These are phyloP conservation scores for Mycena indigotica DNA, from an alignment of 768 basidiomycete species.

Conservation along the genomic window DNA sequence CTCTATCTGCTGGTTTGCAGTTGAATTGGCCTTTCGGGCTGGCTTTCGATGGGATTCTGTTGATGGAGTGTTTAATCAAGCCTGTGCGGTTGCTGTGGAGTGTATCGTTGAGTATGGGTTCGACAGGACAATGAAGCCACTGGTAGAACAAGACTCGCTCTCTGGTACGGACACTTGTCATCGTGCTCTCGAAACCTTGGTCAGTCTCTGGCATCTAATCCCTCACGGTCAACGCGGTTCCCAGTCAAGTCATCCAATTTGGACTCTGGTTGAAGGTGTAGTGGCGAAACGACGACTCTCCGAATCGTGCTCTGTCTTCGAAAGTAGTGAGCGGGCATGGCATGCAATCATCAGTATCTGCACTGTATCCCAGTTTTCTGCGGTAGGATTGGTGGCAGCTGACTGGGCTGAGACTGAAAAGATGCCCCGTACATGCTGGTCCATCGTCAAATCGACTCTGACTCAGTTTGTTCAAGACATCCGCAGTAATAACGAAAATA, in stretches of 20 bases:
- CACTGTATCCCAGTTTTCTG: constrained; percentile 78
- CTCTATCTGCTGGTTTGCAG: constrained; percentile 60
- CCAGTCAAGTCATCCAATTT: constrained; percentile 41
- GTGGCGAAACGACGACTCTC: constrained; percentile 29
- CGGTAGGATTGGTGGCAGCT: constrained; percentile 41
- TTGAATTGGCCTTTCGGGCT: constrained; percentile 57
- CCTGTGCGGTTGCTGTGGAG: constrained; percentile 45
- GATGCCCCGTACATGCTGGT: constrained; percentile 65
- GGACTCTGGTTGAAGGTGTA: constrained; percentile 43
- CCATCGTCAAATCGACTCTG: constrained; percentile 58
- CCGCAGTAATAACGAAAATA: constrained; percentile 41
- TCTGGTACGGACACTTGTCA: constrained; percentile 42
- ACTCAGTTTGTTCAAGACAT: constrained; percentile 54
- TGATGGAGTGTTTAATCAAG: constrained; percentile 26
- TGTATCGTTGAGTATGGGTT: constrained; percentile 59
- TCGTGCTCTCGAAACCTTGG: constrained; percentile 69
- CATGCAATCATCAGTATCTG: constrained; percentile 66
- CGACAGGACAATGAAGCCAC: constrained; percentile 42
- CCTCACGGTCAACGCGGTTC: constrained; percentile 14
- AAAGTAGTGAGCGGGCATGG: constrained; percentile 74
- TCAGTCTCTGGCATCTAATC: constrained; percentile 67
- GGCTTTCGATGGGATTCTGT: constrained; percentile 28
- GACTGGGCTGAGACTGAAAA: constrained; percentile 31
- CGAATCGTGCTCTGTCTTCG: constrained; percentile 35
- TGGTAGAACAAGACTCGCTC: constrained; percentile 37